Base-by-base conservation (phyloP, 805 yeast species). In the Metschnikowia gelsemii region DNA sequence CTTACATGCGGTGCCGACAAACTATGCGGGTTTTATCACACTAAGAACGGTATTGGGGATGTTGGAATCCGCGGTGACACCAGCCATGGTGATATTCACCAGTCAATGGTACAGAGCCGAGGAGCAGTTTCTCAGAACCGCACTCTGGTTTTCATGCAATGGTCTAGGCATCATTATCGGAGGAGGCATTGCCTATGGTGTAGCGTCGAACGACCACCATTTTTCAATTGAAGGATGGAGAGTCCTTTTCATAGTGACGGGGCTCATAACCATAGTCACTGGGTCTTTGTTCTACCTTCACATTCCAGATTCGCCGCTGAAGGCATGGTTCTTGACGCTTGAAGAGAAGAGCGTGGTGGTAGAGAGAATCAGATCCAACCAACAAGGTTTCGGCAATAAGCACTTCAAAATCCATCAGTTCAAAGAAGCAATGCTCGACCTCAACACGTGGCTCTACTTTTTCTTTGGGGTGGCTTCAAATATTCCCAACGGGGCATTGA, bases 331-430 rank as follows among this genome's bases (percentile, higher is more conserved):
- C 46, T 59, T 76, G 34, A 64, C 57, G 12, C 72, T 70, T 19
- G 59, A 59, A 42, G 84, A 77, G 54, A 72, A 64, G 36, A 35
- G 55, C 29, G 32, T 49, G 9, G 59, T 74, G 31, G 76, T 78
- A 26, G 76, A 71, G 57, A 70, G 81, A 50, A 77, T 76, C 47
- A 73, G 80, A 50, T 52, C 49, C 16, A 79, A 75, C 60, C 76
- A 72, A 51, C 82, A 73, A 49, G 87, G 85, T 35, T 74, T 75
- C 55, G 82, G 83, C 42, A 76, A 72, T 49, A 72, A 63, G 49
- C 61, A 66, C 32, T 77, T 80, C 70, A 79, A 79, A 53, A 63
- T 62, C 68, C 58, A 68, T 39, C 87, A 82, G 56, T 62, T 78
- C 31, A 59, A 55, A 17, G 84, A 80, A 54, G 75, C 78, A 8